Evolutionary conservation across 1,284 basidiomycete species (phyloP), one percentile per base, ranked within the genome.

Genomic region (Mycosarcoma maydis): DNA sequence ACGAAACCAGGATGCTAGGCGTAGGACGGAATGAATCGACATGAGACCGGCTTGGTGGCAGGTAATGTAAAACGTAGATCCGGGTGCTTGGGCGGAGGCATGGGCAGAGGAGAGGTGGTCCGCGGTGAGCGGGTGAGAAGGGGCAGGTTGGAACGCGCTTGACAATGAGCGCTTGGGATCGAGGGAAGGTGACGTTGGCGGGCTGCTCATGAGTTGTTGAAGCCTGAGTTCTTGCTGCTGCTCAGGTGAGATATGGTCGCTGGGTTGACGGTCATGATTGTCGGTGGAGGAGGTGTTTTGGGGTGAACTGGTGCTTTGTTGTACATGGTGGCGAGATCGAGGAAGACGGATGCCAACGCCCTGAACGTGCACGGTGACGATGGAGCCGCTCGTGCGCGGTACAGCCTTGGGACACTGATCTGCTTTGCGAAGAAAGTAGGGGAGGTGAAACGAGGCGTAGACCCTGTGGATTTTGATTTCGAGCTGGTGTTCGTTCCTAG

Each of bases 341-440:
- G 75, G 72, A 4, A 77, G 33, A 23, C 58, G 62, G 7, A 76
- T 51, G 24, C 71, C 73, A 17, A 77, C 62, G 39, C 75, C 75
- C 32, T 76, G 72, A 4, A 77, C 56, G 26, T 73, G 64, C 14
- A 77, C 43, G 3, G 75, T 77, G 40, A 75, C 38, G 51, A 68
- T 62, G 13, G 65, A 58, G 4, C 54, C 47, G 39, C 58, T 53
- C 23, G 26, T 48, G 3, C 41, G 50, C 8, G 61, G 54, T 17
- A 64, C 45, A 3, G 58, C 47, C 13, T 32, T 42, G n/a, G 46
- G 61, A 16, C 46, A 40, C 17, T 55, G 24, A 13, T 39, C 19
- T 2, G 38, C 17, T 14, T 41, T 61, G 26, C 61, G 41, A 26
- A 67, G 45, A 32, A 71, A 50, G 48, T 42, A 55, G 8, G 65